Base-by-base conservation (phyloP, 83 land plant genomes). In the Diphasiastrum complanatum region DNA sequence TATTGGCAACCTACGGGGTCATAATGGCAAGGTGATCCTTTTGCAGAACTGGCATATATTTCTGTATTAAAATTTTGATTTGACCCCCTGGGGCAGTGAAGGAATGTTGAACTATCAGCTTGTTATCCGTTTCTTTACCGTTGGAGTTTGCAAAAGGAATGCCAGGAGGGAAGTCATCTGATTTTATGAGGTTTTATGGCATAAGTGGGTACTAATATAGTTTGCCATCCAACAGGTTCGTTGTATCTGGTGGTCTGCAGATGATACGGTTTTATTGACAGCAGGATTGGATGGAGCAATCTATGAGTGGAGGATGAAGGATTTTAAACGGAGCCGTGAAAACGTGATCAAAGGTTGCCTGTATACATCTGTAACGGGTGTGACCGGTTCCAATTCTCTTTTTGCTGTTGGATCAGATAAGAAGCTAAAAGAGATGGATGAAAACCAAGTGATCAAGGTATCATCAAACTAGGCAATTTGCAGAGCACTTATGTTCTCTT, bases 361-460 rank as follows among this genome's bases (percentile, higher is more conserved):
- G 8, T 74, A 74, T 23, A 61, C 78, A 11, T 0, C 54, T 26
- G 78, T 74, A 28, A 33, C 47, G 29, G 33, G 61, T 74, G 55
- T 59, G 1, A 63, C 73, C 16, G 74, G 68, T 48, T 51, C 67
- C 33, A 41, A 52, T 19, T 48, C 78, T 4, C 68, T 74, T 47
- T 70, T 74, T 55, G 78, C 61, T 25, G 78, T 74, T 20, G 78
- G 78, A 20, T 74, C 78, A 14, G 78, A 74, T 47, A 54, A 54
- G 26, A 74, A 68, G 50, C 53, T 74, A 1, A 74, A 74, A 31
- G 78, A 74, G 33, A 45, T 74, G 40, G 78, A 74, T 63, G 77
- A 74, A 18, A 63, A 54, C 3, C 28, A 63, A 0, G 30, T 74
- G 1, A 32, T 74, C 0, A 74, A 74, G 77, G 77, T 73, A 51